These are phyloP conservation scores for Cercospora zeae-maydis DNA, from an alignment of 2,329 filamentous ascomycete genomes.

Conservation along the genomic window DNA sequence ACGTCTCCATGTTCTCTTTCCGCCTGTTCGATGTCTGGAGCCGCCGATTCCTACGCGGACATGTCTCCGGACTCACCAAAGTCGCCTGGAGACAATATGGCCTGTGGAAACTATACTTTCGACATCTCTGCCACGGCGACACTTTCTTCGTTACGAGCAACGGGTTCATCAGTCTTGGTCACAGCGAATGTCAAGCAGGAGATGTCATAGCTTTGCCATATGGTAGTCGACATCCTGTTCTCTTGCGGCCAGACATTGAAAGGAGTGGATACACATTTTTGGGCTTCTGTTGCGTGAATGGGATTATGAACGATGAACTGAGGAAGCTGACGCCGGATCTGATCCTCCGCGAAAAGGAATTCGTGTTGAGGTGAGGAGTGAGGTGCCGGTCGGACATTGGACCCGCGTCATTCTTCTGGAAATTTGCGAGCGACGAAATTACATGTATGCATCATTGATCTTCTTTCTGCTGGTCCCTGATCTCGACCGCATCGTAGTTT, in stretches of 20 bases:
- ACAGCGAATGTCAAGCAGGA: not conserved
- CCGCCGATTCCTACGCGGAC: not conserved
- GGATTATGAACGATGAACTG: not conserved
- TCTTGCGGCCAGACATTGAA: not conserved
- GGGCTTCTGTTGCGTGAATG: not conserved
- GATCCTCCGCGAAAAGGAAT: not conserved
- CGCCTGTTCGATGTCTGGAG: slow-evolving; percentile 1
- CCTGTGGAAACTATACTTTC: not conserved
- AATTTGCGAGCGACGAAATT: too few species aligned
- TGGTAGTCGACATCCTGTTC: not conserved
- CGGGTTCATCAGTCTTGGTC: not conserved
- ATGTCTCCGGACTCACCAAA: not conserved
- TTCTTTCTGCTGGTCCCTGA: too few species aligned
- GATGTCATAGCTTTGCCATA: not conserved
- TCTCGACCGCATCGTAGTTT: too few species aligned
- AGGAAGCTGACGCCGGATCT: not conserved
- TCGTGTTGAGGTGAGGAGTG: not conserved
- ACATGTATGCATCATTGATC: too few species aligned
- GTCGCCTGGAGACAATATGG: not conserved
- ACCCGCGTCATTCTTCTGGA: too few species aligned
- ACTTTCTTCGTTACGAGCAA: not conserved
- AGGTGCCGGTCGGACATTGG: too few species aligned
- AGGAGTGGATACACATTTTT: not conserved
- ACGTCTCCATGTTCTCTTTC: not conserved
- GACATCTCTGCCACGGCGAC: not conserved